Conservation (phyloP, 768 basidiomycete species). For the Russula virescens region DNA sequence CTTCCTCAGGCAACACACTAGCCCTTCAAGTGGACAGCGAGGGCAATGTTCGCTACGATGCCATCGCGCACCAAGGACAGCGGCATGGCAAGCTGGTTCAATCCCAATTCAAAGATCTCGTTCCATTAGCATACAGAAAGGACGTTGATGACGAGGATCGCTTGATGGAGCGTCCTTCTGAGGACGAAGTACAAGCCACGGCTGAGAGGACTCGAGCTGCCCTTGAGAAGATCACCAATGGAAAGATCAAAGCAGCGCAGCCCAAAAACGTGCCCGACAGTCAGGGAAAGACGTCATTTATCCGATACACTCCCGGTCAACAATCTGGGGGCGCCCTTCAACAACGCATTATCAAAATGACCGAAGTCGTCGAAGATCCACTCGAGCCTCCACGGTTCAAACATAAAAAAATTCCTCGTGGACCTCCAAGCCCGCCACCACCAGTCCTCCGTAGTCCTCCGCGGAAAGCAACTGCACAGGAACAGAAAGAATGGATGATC, state of each 20-base stretch:
- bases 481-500: slow-evolving; percentile 99
- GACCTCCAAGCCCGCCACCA: slow-evolving; percentile 93
- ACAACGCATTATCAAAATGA: slow-evolving; percentile 99
- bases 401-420: slow-evolving; percentile 97
- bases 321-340: slow-evolving; percentile 71
- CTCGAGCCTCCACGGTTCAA: slow-evolving; percentile 96
- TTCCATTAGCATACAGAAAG: slow-evolving; percentile 83
- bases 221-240: slow-evolving; percentile 87
- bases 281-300: slow-evolving; percentile 80
- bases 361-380: slow-evolving; percentile 95
- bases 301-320: slow-evolving; percentile 95
- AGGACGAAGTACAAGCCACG: slow-evolving; percentile 87
- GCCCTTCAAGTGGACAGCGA: slow-evolving; percentile 95
- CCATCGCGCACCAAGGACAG: slow-evolving; percentile 94
- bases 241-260: slow-evolving; percentile 97
- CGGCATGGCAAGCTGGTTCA: slow-evolving; percentile 81
- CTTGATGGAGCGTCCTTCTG: slow-evolving; percentile 86
- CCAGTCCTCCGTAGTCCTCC: slow-evolving; percentile 95
- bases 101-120: slow-evolving; percentile 96
- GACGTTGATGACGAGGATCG: slow-evolving; percentile 74
- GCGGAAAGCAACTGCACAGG: slow-evolving; percentile 90
- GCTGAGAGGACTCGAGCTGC: slow-evolving; percentile 88
- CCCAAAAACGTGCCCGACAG: slow-evolving; percentile 90
- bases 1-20: slow-evolving; percentile 88
- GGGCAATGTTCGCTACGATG: slow-evolving; percentile 95